Evolutionary conservation across 495 filamentous ascomycete genomes (phyloP).

Genomic region (Tuber melanosporum): DNA sequence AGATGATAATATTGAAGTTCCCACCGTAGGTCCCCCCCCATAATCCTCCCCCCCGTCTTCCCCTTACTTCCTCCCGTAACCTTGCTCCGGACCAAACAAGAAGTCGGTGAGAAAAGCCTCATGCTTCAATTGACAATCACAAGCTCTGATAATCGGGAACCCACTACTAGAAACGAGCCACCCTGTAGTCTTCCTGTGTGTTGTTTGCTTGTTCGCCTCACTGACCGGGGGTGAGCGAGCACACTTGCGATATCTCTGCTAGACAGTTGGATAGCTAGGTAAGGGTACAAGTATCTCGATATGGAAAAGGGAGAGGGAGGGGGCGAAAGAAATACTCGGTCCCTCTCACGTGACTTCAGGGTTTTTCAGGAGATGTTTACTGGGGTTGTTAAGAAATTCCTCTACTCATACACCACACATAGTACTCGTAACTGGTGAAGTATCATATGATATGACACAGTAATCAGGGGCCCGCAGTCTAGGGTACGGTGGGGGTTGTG

Average conservation of each 20-base stretch:
- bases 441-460: neutral
- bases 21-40: too few species aligned
- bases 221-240: neutral
- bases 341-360: neutral
- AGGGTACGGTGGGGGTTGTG: neutral
- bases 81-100: neutral
- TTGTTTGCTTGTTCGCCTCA: neutral
- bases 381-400: neutral
- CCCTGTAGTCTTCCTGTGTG: neutral
- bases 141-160: neutral
- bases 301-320: neutral
- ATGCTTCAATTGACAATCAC: neutral
- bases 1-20: too few species aligned
- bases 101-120: neutral
- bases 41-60: neutral
- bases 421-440: neutral
- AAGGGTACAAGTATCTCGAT: neutral
- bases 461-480: neutral
- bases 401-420: neutral
- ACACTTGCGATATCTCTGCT: neutral
- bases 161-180: neutral
- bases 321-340: neutral
- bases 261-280: neutral
- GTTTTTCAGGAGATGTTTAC: neutral
- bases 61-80: neutral